Evolutionary conservation across 2,329 filamentous ascomycete genomes (phyloP).

Genomic region (Lecanicillium sp.): DNA sequence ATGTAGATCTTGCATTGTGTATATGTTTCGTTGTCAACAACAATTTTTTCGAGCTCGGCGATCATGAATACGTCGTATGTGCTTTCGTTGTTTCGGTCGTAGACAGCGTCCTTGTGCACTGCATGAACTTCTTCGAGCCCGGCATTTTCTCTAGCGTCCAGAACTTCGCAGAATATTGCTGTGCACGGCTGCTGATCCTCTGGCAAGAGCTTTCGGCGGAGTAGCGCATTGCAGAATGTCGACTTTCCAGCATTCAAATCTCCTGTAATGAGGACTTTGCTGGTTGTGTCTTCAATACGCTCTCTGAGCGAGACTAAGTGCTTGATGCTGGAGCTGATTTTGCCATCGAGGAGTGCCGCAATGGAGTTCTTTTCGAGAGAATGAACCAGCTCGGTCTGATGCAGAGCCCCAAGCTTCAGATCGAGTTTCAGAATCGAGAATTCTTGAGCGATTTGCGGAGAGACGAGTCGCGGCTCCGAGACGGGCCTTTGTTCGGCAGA

Average conservation of each 20-base stretch:
- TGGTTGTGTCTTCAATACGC: slow-evolving; percentile 93
- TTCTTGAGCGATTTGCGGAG: slow-evolving; percentile 88
- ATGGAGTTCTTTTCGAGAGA: slow-evolving; percentile 90
- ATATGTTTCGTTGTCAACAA: slow-evolving; percentile 81
- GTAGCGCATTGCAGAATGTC: slow-evolving; percentile 95
- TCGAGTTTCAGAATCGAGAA: slow-evolving; percentile 95
- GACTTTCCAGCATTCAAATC: slow-evolving; percentile 97
- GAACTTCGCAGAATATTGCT: slow-evolving; percentile 94
- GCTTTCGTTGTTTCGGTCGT: slow-evolving; percentile 85
- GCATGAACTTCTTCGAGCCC: slow-evolving; percentile 94
- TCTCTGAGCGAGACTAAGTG: slow-evolving; percentile 83
- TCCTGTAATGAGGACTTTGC: slow-evolving; percentile 92
- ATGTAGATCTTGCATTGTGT: slow-evolving; percentile 97
- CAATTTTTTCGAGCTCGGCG: slow-evolving; percentile 76
- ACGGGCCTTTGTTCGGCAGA: slow-evolving; percentile 55
- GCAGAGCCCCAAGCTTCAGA: slow-evolving; percentile 78
- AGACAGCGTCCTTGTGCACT: slow-evolving; percentile 72
- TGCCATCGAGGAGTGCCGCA: slow-evolving; percentile 83
- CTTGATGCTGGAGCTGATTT: slow-evolving; percentile 88
- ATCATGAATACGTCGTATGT: slow-evolving; percentile 86
- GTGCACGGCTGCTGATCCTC: slow-evolving; percentile 98
- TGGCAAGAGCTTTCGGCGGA: slow-evolving; percentile 85
- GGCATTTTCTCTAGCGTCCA: slow-evolving; percentile 86
- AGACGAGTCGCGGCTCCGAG: slow-evolving; percentile 75
- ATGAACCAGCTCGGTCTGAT: slow-evolving; percentile 87